phyloP scores from a whole-genome alignment of 331 rosid species.

The Malus hybrid region DNA sequence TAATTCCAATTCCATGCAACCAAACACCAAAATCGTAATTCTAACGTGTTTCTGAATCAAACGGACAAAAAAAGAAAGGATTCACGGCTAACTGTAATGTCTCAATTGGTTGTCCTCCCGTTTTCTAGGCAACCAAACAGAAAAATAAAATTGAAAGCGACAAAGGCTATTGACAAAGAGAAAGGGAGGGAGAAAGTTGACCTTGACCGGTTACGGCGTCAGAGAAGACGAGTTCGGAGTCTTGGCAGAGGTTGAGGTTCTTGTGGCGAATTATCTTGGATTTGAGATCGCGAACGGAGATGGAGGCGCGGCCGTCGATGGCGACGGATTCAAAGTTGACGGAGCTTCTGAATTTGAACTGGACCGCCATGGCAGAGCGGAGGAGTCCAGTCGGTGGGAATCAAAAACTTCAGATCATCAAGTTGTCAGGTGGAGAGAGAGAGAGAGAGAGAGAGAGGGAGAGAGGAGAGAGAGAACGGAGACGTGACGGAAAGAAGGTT shows the following conservation, averaged over 20 bases:
- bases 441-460: neutral
- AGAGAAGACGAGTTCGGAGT: slow-evolving; percentile 38
- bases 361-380: slow-evolving; percentile 25
- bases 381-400: neutral
- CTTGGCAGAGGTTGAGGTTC: slow-evolving; percentile 32
- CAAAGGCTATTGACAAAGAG: neutral
- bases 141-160: neutral
- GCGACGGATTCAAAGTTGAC: slow-evolving; percentile 24
- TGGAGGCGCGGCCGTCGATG: slow-evolving; percentile 25
- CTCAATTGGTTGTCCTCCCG: neutral
- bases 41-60: neutral
- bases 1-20: neutral
- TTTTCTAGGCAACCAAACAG: neutral
- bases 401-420: slow-evolving; percentile 1
- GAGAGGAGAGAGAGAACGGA: too few species aligned
- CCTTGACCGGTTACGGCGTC: slow-evolving; percentile 42
- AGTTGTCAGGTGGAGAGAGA: neutral
- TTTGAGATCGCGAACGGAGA: slow-evolving; percentile 36
- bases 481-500: neutral
- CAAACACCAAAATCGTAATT: neutral
- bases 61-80: neutral
- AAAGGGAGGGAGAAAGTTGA: neutral
- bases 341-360: slow-evolving; percentile 42
- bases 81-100: neutral
- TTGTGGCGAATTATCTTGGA: slow-evolving; percentile 31